Evolutionary conservation across 306 rosid species (phyloP), one percentile per base, ranked within the genome.

Genomic region (Purshia tridentata): DNA sequence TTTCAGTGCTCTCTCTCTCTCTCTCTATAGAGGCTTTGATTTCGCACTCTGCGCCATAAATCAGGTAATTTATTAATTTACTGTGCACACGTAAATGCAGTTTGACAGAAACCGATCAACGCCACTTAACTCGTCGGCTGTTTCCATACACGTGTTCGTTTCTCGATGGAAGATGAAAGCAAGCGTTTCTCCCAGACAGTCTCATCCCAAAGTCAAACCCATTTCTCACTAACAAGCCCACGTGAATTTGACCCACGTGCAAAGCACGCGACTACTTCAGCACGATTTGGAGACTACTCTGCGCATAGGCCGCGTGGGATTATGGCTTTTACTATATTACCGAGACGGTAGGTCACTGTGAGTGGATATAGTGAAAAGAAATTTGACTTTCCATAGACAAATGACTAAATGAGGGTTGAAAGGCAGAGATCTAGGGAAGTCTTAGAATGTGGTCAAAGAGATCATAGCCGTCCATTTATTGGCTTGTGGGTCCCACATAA

Each of bases 191-290:
- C 65, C 72, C 60, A n/a, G 71, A 45, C 69, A 18, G 46, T n/a
- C 66, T 45, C n/a, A 41, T 14, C 23, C 70, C n/a, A 80, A 86
- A 84, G 93, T 90, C 96, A 90, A 90, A 88, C 76, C 74, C 64
- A 6, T 67, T 72, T 40, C 56, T 53, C 11, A 41, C 48, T 35
- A n/a, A n/a, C 72, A 20, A 50, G 16, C 7, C 65, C 80, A 78
- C 80, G 68, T 74, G 75, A 75, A 0, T 1, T 1, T 0, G 1
- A 0, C 2, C 2, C 52, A 18, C 77, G 47, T 67, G 6, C 3
- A 1, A 0, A 1, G 1, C 72, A 80, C 80, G 65, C 48, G 48
- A 44, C n/a, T 2, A 9, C 0, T 40, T 8, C 35, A 23, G 35
- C 35, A 23, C 35, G 35, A 23, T 23, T 23, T 23, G 35, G 35